Evolutionary conservation across 208 protist species (phyloP), one percentile per base, ranked within the genome.

Genomic region (Novymonas esmeraldas): DNA sequence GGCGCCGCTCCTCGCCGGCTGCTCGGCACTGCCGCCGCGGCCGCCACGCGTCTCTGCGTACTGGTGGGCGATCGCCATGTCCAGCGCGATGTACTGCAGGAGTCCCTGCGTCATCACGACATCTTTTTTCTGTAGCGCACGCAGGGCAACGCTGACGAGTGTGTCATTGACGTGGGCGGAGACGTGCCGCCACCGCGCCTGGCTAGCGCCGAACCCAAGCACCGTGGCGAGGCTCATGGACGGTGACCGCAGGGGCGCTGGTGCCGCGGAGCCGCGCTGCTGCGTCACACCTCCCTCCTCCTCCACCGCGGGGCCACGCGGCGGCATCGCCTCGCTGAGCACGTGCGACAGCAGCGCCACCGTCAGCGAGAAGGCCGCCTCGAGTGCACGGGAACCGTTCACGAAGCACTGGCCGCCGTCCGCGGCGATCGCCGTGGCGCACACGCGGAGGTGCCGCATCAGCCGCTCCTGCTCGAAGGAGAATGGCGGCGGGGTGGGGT

Each of bases 291-390:
- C 48, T 28, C 55, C 52, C n/a, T 44, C 33, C n/a, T 38, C 42
- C n/a, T n/a, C n/a, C n/a, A n/a, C n/a, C n/a, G n/a, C n/a, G n/a
- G n/a, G n/a, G n/a, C n/a, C n/a, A n/a, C n/a, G n/a, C n/a, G n/a
- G n/a, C 49, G 50, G 61, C 48, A 64, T 18, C 33, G 56, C 62
- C 48, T 76, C 70, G 51, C 63, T 56, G 55, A 70, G 51, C 20
- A 76, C 63, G 51, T 76, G 62, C n/a, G 62, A 76, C 29, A 76
- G 70, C 16, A 76, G 36, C n/a, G 70, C 56, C 46, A 76, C 34
- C 13, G 61, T 38, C 16, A 76, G 44, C 22, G 62, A 76, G 57
- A 76, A 64, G 29, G 70, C 62, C 62, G 64, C 48, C 46, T 76
- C 70, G 7, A 76, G 61, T 16, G 70, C 61, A n/a, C 61, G 62